Evolutionary conservation across 768 basidiomycete genomes (phyloP).

Genomic region (Tylopilus felleus): DNA sequence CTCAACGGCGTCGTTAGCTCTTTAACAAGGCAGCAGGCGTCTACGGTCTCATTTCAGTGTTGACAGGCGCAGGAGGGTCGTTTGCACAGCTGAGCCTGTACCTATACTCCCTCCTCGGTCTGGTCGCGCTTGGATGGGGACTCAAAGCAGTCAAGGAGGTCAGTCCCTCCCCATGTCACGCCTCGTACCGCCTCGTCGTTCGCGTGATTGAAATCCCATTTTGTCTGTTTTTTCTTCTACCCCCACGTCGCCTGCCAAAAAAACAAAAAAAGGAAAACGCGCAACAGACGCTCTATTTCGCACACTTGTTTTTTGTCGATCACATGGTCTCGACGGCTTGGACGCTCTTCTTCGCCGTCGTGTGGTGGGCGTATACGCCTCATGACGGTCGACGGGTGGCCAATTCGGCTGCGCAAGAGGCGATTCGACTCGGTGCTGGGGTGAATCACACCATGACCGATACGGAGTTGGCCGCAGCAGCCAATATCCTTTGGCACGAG

Average conservation of each 20-base stretch:
- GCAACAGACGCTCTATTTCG: conserved; percentile 79
- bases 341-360: conserved; percentile 87
- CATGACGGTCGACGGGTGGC: conserved; percentile 82
- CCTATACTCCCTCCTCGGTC: conserved; percentile 83
- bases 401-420: conserved; percentile 87
- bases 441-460: conserved; percentile 55
- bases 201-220: too few species aligned
- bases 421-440: conserved; percentile 64
- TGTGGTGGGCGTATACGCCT: conserved; percentile 89
- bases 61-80: conserved; percentile 91
- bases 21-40: conserved; percentile 98
- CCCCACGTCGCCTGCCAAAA: too few species aligned
- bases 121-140: conserved; percentile 84
- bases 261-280: conserved; percentile 86
- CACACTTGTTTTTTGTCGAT: conserved; percentile 89
- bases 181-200: too few species aligned
- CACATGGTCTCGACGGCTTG: conserved; percentile 87
- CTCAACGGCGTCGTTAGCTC: conserved; percentile 43
- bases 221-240: background rate
- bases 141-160: conserved; percentile 83
- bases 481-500: conserved; percentile 80
- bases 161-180: conserved; percentile 36
- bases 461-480: conserved; percentile 66
- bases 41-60: conserved; percentile 89
- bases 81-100: conserved; percentile 91